Percentiles rank a stretch among this genome's conserved stretches.
These are phyloP conservation scores for Volvariella volvacea DNA, from an alignment of 1,284 basidiomycete species.

Conservation along the genomic window DNA sequence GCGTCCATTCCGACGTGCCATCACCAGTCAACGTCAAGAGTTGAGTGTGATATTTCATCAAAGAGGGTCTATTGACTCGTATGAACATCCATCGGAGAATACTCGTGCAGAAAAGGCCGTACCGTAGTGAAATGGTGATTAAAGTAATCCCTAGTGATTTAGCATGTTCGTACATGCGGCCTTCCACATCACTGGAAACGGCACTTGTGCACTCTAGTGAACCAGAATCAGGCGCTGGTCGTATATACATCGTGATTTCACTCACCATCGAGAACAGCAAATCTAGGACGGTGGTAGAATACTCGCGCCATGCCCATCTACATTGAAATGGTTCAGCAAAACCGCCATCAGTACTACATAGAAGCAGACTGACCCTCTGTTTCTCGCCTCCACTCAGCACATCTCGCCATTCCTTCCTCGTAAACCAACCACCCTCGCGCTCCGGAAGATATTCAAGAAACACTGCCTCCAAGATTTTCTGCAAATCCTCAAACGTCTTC, in stretches of 20 bases:
- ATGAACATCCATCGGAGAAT: no score
- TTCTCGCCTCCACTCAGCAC: constrained; percentile 95
- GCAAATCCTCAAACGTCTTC: constrained; percentile 30
- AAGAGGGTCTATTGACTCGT: constrained; percentile 49
- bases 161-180: constrained; percentile 91
- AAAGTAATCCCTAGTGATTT: constrained; percentile 92
- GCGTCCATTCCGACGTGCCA: constrained; percentile 60
- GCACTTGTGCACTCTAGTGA: constrained; percentile 91
- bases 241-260: constrained; percentile 18
- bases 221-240: constrained; percentile 10
- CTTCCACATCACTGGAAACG: constrained; percentile 95
- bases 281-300: constrained; percentile 79
- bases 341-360: constrained; percentile 1
- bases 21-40: constrained; percentile 75
- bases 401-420: constrained; percentile 94
- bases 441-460: constrained; percentile 84
- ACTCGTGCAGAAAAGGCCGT: constrained; percentile 11
- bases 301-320: constrained; percentile 84
- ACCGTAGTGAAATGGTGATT: constrained; percentile 85
- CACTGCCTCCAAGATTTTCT: constrained; percentile 71
- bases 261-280: constrained; percentile 69
- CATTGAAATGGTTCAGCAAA: constrained; percentile 7
- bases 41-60: constrained; percentile 80
- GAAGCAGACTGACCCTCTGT: constrained; percentile 58
- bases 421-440: constrained; percentile 86